A percentile compares a stretch with the other conserved stretches of the same genome.
phyloP scores from a whole-genome alignment of 2,329 filamentous ascomycete genomes.

The Aspergillus melleus region DNA sequence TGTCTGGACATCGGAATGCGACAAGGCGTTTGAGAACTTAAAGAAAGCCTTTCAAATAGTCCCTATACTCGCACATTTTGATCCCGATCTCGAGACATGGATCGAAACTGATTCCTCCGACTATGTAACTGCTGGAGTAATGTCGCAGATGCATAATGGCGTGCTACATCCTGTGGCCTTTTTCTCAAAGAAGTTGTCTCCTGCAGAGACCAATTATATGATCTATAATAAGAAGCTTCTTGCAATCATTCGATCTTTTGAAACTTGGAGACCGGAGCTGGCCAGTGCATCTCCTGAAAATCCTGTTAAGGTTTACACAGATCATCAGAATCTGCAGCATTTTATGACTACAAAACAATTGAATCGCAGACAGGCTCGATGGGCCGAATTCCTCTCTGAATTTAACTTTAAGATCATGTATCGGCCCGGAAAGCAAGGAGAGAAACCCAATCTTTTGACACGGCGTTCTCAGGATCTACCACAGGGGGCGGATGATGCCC shows the following conservation, averaged over 20 bases:
- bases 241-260: constrained; percentile 25
- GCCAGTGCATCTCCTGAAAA: constrained; percentile 2
- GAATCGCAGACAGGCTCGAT: constrained; percentile 12
- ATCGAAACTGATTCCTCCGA: background rate
- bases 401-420: constrained; percentile 19
- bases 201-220: constrained; percentile 26
- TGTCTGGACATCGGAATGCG: background rate
- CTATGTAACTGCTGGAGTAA: background rate
- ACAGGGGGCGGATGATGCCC: background rate
- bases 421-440: constrained; percentile 6
- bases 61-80: background rate
- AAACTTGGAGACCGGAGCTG: constrained; percentile 23
- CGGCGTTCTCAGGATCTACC: background rate
- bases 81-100: background rate
- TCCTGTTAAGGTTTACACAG: constrained; percentile 20
- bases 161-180: constrained; percentile 11
- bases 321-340: constrained; percentile 30
- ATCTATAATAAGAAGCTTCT: constrained; percentile 34
- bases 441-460: constrained; percentile 2
- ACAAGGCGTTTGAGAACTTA: background rate
- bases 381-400: constrained; percentile 2
- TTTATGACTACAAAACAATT: constrained; percentile 25
- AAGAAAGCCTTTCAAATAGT: background rate
- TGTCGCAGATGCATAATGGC: background rate
- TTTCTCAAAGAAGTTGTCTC: constrained; percentile 24